Percentiles rank a stretch among this genome's conserved stretches.
These are phyloP conservation scores for Amanita rimosa DNA, from an alignment of 768 basidiomycete genomes.

Conservation along the genomic window DNA sequence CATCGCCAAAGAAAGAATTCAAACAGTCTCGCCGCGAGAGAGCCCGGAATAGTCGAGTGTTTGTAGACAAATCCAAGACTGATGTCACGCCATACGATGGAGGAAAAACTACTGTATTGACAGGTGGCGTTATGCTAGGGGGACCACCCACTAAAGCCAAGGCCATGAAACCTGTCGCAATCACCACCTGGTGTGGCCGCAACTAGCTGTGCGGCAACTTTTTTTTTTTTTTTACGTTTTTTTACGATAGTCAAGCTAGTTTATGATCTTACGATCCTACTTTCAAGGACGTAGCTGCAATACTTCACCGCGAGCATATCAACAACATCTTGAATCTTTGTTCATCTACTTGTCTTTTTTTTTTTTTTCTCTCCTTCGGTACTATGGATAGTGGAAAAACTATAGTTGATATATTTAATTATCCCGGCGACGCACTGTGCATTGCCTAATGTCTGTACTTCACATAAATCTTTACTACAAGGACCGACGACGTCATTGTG, in stretches of 20 bases:
- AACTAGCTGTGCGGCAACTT: constrained; percentile 19
- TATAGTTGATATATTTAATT: constrained; percentile 1
- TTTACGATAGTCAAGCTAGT: constrained; percentile 5
- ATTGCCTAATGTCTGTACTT: background rate
- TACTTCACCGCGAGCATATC: background rate
- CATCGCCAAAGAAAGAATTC: constrained; percentile 19
- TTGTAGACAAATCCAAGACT: constrained; percentile 61
- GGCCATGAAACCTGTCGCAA: constrained; percentile 16
- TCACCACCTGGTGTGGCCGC: constrained; percentile 46
- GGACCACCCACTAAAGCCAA: constrained; percentile 22
- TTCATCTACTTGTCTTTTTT: constrained; percentile 9
- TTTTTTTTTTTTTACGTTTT: constrained; percentile 6
- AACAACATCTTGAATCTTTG: constrained; percentile 11
- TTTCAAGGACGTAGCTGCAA: constrained; percentile 2
- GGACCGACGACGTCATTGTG: no score
- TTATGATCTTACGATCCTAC: constrained; percentile 7
- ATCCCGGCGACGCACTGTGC: background rate
- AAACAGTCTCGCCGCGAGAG: constrained; percentile 61
- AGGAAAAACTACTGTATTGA: constrained; percentile 81
- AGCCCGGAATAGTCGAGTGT: constrained; percentile 59
- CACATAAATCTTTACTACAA: background rate
- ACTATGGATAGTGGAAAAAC: constrained; percentile 3
- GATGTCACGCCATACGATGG: constrained; percentile 82
- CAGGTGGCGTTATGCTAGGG: constrained; percentile 81
- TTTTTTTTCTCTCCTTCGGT: constrained; percentile 5